Conservation (phyloP, 2,329 filamentous ascomycete genomes). For the Emydomyces testavorans region DNA sequence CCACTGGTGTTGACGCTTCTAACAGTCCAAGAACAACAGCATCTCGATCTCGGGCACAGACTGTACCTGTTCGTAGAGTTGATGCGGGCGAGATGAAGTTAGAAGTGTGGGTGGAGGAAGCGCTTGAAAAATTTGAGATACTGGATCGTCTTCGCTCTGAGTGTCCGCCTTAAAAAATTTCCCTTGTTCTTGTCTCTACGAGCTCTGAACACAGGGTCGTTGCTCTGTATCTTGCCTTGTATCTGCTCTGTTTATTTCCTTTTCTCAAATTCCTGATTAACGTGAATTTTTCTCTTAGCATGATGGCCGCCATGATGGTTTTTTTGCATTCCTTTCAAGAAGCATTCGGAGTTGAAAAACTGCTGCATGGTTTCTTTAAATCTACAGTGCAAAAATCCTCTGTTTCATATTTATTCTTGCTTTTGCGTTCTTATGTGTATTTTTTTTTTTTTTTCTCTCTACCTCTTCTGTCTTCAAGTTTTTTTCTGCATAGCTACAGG, state of each 20-base stretch:
- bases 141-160: slow-evolving; percentile 31
- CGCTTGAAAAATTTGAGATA: slow-evolving; percentile 40
- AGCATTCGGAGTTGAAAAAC: too few species aligned
- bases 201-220: too few species aligned
- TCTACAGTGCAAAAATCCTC: too few species aligned
- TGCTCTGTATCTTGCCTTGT: too few species aligned
- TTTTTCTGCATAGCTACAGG: not conserved
- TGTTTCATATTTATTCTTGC: not conserved
- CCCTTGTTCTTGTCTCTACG: too few species aligned
- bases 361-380: too few species aligned
- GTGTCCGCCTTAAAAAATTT: not conserved
- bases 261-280: not conserved
- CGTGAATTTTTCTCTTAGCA: not conserved
- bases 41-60: slow-evolving; percentile 42
- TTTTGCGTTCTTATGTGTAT: not conserved
- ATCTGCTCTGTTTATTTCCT: not conserved
- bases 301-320: not conserved
- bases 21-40: slow-evolving; percentile 20
- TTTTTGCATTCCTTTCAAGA: not conserved
- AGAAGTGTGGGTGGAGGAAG: slow-evolving; percentile 60
- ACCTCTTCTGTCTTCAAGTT: not conserved
- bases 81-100: slow-evolving; percentile 55
- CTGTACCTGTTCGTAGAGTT: slow-evolving; percentile 50
- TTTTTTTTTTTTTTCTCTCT: not conserved
- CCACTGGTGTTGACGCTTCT: slow-evolving; percentile 17